Percentiles rank a stretch among this genome's conserved stretches.
phyloP scores from a whole-genome alignment of 768 basidiomycete species.

The Tremella fuciformis region DNA sequence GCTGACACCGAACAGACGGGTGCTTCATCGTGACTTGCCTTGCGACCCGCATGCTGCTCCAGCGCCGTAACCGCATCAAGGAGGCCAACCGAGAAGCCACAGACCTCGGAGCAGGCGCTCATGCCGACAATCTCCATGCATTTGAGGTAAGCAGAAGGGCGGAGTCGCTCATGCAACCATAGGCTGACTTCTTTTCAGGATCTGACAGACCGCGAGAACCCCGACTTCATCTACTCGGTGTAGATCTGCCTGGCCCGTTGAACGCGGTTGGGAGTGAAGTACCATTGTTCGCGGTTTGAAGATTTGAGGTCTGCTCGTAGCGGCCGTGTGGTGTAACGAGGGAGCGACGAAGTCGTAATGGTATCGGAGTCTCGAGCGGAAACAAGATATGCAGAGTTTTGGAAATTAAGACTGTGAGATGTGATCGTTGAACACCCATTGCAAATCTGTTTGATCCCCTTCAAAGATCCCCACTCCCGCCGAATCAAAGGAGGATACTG shows the following conservation, averaged over 20 bases:
- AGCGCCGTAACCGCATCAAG: slow-evolving; percentile 51
- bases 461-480: background rate
- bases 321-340: no score
- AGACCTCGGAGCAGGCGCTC: background rate
- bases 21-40: slow-evolving; percentile 54
- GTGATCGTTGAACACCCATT: background rate
- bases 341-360: no score
- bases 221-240: slow-evolving; percentile 28
- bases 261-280: no score
- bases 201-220: slow-evolving; percentile 33
- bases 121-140: slow-evolving; percentile 14
- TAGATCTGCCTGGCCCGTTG: no score
- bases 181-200: slow-evolving; percentile 53
- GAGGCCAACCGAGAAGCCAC: background rate
- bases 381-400: background rate
- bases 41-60: slow-evolving; percentile 54
- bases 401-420: background rate
- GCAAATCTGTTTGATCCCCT: no score
- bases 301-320: no score
- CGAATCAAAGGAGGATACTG: background rate
- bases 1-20: slow-evolving; percentile 30
- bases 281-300: no score
- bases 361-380: no score
- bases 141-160: slow-evolving; percentile 11
- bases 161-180: slow-evolving; percentile 13